Conservation (phyloP, 768 basidiomycete species). For the Boletus rubescentipes region DNA sequence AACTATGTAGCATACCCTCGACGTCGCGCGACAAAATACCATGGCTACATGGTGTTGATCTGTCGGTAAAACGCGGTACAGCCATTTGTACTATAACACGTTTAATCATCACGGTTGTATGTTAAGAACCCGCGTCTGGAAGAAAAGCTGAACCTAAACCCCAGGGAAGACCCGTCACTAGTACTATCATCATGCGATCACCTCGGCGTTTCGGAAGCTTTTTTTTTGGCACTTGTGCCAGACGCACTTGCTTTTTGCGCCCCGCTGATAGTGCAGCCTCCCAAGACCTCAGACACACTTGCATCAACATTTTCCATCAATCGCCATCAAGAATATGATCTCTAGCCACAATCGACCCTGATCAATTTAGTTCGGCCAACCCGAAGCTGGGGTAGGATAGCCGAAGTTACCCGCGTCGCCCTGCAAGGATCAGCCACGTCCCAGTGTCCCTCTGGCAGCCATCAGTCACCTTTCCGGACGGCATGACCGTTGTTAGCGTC, state of each 20-base stretch:
- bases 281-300: neutral
- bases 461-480: too few species aligned
- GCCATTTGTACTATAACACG: constrained; percentile 23
- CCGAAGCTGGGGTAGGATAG: neutral
- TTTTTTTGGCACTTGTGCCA: too few species aligned
- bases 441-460: too few species aligned
- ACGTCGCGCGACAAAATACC: constrained; percentile 19
- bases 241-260: neutral
- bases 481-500: neutral
- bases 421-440: too few species aligned
- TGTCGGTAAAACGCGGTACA: constrained; percentile 11
- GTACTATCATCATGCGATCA: neutral
- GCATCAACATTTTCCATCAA: neutral
- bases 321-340: neutral
- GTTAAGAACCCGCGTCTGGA: constrained; percentile 6
- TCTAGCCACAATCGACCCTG: neutral
- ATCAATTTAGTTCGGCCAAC: neutral
- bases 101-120: constrained; percentile 23
- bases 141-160: constrained; percentile 5
- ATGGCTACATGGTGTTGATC: constrained; percentile 12
- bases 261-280: neutral
- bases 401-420: too few species aligned
- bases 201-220: neutral
- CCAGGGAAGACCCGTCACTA: neutral
- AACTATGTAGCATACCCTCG: constrained; percentile 20